These are phyloP conservation scores for Oryza rufipogon DNA, from an alignment of 176 grass and related monocot species.

Conservation along the genomic window DNA sequence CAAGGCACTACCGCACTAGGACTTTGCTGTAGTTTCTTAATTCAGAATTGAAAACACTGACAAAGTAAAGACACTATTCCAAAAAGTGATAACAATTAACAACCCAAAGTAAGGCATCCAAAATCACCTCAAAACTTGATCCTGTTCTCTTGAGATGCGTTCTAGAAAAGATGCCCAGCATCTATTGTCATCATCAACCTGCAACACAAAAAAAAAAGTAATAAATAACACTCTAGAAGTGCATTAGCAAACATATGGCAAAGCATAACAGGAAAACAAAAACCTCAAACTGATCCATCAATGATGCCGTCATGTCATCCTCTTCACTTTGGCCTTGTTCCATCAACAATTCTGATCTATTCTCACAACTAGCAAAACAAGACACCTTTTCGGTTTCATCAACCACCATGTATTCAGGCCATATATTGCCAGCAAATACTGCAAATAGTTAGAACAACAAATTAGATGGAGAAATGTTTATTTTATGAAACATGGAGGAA, in stretches of 20 bases:
- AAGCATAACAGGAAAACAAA: too few relatives aligned
- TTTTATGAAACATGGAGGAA: too few relatives aligned
- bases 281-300: constrained; percentile 47
- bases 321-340: constrained; percentile 28
- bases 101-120: too few relatives aligned
- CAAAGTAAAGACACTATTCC: neutral
- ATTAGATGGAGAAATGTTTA: too few relatives aligned
- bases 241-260: too few relatives aligned
- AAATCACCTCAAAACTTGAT: too few relatives aligned
- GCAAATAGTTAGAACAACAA: neutral
- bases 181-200: constrained; percentile 56
- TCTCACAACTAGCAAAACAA: neutral
- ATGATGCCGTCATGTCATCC: constrained; percentile 29
- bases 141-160: constrained; percentile 8
- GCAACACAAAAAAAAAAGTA: too few relatives aligned
- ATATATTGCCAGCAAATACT: constrained; percentile 34
- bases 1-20: neutral
- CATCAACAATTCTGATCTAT: constrained; percentile 33
- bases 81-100: neutral
- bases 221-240: too few relatives aligned
- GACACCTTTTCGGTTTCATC: neutral
- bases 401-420: constrained; percentile 57
- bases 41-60: neutral
- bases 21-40: neutral
- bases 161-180: constrained; percentile 61